A percentile compares a stretch with the other conserved stretches of the same genome.
These are phyloP conservation scores for Rhodotorula sp. DNA, from an alignment of 1,284 basidiomycete species.

Conservation along the genomic window DNA sequence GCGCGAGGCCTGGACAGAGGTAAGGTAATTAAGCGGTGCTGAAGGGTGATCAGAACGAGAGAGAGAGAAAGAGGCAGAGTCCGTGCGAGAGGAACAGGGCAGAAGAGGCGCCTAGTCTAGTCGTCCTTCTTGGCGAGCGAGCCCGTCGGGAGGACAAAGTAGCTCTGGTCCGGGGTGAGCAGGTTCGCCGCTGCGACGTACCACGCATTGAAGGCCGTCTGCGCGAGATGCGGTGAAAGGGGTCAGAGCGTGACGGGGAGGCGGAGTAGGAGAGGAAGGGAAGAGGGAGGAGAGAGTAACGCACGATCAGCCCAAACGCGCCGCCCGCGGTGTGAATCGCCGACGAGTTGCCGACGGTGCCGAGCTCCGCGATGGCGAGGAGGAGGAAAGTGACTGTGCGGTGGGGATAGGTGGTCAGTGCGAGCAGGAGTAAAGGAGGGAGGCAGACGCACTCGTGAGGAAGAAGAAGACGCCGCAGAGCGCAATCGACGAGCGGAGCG, in stretches of 20 bases:
- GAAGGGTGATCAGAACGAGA: background rate
- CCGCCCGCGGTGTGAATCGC: slow-evolving; percentile 66
- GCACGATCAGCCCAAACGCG: slow-evolving; percentile 38
- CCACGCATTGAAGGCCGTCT: slow-evolving; percentile 47
- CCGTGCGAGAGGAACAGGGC: background rate
- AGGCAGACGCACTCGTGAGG: slow-evolving; percentile 57
- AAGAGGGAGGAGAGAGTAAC: background rate
- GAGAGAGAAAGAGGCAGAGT: background rate
- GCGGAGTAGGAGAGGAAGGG: too few species aligned
- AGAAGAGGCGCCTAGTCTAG: too few species aligned
- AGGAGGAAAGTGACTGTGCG: slow-evolving; percentile 23
- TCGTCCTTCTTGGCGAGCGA: slow-evolving; percentile 48
- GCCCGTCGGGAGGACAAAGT: slow-evolving; percentile 57
- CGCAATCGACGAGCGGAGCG: slow-evolving; percentile 66
- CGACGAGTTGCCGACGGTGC: slow-evolving; percentile 43
- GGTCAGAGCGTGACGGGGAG: background rate
- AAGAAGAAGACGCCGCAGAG: slow-evolving; percentile 67
- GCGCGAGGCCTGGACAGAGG: too few species aligned
- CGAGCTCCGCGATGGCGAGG: slow-evolving; percentile 40
- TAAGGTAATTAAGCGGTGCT: too few species aligned
- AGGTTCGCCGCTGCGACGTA: slow-evolving; percentile 58
- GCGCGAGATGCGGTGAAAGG: too few species aligned
- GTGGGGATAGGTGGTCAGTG: too few species aligned
- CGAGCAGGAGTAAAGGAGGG: slow-evolving; percentile 19
- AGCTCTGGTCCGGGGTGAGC: slow-evolving; percentile 48